phyloP scores from a whole-genome alignment of 176 grass and related monocot genomes.

The Aegilops longissima region DNA sequence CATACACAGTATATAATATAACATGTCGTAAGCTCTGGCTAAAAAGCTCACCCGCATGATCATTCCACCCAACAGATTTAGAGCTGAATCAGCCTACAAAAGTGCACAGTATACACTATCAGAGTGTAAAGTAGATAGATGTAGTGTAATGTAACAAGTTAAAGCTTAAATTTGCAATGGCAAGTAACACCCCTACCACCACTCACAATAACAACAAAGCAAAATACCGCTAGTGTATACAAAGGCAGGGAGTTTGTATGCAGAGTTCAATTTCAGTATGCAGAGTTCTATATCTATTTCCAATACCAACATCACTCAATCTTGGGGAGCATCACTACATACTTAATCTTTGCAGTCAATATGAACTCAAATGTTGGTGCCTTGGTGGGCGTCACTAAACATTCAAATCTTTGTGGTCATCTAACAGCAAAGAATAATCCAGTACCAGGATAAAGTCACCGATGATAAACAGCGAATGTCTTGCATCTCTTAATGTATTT shows the following conservation, averaged over 20 bases:
- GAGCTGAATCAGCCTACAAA: conserved; percentile 68
- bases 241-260: not conserved
- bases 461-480: not conserved
- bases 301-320: not conserved
- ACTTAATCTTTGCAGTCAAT: not conserved
- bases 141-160: not conserved
- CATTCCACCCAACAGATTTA: conserved; percentile 77
- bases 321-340: not conserved
- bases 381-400: not conserved
- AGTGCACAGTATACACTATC: conserved; percentile 23
- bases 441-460: not conserved
- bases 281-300: not conserved
- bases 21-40: not conserved
- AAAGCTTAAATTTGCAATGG: conserved; percentile 8
- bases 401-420: not conserved
- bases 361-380: not conserved
- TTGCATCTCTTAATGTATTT: not conserved
- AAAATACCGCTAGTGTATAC: not conserved
- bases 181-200: not conserved
- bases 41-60: conserved; percentile 55
- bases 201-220: not conserved
- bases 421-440: conserved; percentile 9
- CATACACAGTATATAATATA: conserved; percentile 7
- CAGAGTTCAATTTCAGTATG: not conserved
- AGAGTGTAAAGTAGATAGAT: conserved; percentile 24